These are phyloP conservation scores for Trametes cubensis DNA, from an alignment of 768 basidiomycete species.

Conservation along the genomic window DNA sequence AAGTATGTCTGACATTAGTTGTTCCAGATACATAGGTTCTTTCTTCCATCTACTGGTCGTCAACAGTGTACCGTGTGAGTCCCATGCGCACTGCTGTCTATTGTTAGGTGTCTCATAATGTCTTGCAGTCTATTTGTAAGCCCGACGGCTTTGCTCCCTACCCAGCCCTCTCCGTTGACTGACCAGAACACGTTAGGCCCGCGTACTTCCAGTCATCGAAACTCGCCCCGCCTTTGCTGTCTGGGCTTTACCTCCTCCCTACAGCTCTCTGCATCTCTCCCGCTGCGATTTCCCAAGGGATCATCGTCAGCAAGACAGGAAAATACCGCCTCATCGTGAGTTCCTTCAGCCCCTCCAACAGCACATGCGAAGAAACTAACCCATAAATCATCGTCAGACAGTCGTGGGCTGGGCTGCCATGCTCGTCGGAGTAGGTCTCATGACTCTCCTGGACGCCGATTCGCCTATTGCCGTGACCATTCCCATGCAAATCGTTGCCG, in stretches of 20 bases:
- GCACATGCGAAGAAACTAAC: conserved; percentile 27
- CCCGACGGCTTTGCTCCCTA: too few species aligned
- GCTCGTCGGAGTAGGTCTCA: conserved; percentile 39
- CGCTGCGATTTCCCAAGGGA: conserved; percentile 40
- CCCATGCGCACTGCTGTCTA: too few species aligned
- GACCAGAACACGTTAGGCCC: conserved; percentile 23
- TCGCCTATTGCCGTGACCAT: conserved; percentile 22
- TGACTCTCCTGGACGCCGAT: conserved; percentile 34
- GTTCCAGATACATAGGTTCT: conserved; percentile 36
- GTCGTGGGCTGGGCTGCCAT: conserved; percentile 40
- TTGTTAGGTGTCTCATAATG: not conserved
- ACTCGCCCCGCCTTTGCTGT: conserved; percentile 39
- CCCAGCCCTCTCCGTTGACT: too few species aligned
- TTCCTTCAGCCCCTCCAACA: too few species aligned
- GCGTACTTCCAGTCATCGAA: conserved; percentile 51
- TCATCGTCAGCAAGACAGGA: conserved; percentile 32
- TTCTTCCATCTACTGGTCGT: conserved; percentile 35
- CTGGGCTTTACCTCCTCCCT: conserved; percentile 42
- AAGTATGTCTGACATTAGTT: too few species aligned
- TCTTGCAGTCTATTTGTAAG: conserved; percentile 37
- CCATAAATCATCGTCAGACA: conserved; percentile 38
- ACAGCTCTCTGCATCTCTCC: conserved; percentile 41
- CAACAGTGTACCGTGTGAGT: conserved; percentile 30
- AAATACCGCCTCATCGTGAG: conserved; percentile 39
- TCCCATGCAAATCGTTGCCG: conserved; percentile 31